Conservation (phyloP, 2,329 filamentous ascomycete species). For the Sporothrix brasiliensis region DNA sequence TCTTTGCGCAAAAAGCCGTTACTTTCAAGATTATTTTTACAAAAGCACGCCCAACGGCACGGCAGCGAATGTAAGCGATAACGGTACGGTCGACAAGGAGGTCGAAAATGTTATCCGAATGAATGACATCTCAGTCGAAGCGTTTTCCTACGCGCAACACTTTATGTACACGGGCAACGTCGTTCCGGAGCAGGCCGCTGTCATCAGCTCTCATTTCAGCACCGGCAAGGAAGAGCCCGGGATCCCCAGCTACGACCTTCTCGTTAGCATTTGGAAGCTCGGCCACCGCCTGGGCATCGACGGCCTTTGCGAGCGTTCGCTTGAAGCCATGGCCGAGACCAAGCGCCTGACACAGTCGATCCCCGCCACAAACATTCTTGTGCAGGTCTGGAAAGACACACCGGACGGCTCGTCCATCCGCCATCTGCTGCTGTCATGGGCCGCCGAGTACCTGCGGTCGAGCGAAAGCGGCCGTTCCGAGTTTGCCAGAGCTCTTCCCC, state of each 20-base stretch:
- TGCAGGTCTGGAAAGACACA: constrained; percentile 65
- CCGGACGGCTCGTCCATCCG: constrained; percentile 63
- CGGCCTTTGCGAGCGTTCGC: constrained; percentile 59
- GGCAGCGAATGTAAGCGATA: background rate
- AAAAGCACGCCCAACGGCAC: background rate
- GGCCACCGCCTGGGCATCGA: constrained; percentile 56
- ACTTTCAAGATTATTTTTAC: constrained; percentile 53
- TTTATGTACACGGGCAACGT: constrained; percentile 58
- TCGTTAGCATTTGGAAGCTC: constrained; percentile 61
- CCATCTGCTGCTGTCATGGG: constrained; percentile 62
- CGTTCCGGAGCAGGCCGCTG: constrained; percentile 40
- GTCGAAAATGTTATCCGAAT: constrained; percentile 57
- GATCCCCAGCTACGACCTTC: constrained; percentile 56
- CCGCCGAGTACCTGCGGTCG: constrained; percentile 64
- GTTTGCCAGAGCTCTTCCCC: constrained; percentile 63
- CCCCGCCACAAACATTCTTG: constrained; percentile 60
- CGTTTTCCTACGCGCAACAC: constrained; percentile 59
- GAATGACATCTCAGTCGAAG: constrained; percentile 51
- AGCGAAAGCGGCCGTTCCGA: constrained; percentile 59
- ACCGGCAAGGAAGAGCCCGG: constrained; percentile 39
- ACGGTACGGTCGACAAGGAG: constrained; percentile 34
- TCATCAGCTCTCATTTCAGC: background rate
- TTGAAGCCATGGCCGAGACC: constrained; percentile 61
- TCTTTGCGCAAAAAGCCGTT: constrained; percentile 55
- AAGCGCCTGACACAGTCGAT: constrained; percentile 57